Percentiles rank a stretch among this genome's conserved stretches.
phyloP scores from a whole-genome alignment of 805 yeast species.

The Spathaspora girioi region DNA sequence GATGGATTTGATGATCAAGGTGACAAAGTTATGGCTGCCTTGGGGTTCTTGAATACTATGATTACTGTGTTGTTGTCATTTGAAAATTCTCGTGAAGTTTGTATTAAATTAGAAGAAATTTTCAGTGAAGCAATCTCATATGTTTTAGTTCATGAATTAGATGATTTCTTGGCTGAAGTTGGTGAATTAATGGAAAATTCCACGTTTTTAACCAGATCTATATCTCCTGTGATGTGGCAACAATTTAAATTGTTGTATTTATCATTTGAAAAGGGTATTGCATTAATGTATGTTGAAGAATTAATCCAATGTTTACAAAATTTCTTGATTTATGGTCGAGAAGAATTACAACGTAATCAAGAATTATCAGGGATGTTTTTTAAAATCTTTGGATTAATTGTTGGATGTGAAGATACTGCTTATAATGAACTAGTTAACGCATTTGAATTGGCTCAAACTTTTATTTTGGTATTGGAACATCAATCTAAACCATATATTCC shows the following conservation, averaged over 20 bases:
- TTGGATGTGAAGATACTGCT: slow-evolving; percentile 28
- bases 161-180: slow-evolving; percentile 72
- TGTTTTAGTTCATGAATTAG: slow-evolving; percentile 62
- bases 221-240: slow-evolving; percentile 72
- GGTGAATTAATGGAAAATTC: slow-evolving; percentile 63
- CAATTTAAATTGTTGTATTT: slow-evolving; percentile 48
- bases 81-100: slow-evolving; percentile 72
- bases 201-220: slow-evolving; percentile 31
- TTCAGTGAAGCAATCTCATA: slow-evolving; percentile 66
- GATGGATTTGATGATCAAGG: slow-evolving; percentile 33
- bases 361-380: slow-evolving; percentile 27
- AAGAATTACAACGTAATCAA: slow-evolving; percentile 27
- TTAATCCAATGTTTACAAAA: slow-evolving; percentile 70
- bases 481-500: slow-evolving; percentile 45
- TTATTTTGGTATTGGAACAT: slow-evolving; percentile 53
- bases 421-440: slow-evolving; percentile 54
- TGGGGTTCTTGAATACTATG: slow-evolving; percentile 78
- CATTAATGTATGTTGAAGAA: slow-evolving; percentile 71
- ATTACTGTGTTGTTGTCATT: slow-evolving; percentile 77
- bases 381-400: slow-evolving; percentile 38
- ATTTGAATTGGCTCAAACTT: slow-evolving; percentile 61
- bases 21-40: slow-evolving; percentile 79
- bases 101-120: slow-evolving; percentile 60
- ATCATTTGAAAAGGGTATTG: slow-evolving; percentile 34
- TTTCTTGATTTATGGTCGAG: slow-evolving; percentile 54